Percentiles rank a stretch among this genome's conserved stretches.
phyloP scores from a whole-genome alignment of 208 protist genomes.

The Trypanosomatidae sp. region DNA sequence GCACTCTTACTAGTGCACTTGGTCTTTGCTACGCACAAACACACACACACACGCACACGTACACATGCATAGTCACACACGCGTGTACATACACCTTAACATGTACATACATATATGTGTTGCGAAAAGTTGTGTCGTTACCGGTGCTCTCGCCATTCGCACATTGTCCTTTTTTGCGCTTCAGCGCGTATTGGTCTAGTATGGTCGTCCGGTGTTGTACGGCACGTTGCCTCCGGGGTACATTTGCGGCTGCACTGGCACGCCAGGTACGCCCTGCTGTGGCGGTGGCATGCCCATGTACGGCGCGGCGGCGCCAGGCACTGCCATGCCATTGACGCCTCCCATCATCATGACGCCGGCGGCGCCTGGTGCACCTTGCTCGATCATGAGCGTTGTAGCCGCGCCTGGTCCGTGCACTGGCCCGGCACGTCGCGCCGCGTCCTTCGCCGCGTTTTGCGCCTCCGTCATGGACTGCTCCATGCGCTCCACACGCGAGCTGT shows the following conservation, averaged over 20 bases:
- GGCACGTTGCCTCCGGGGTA: background rate
- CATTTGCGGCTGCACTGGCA: too few species aligned
- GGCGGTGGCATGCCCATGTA: constrained; percentile 19
- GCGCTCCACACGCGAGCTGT: constrained; percentile 74
- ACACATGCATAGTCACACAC: too few species aligned
- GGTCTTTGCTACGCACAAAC: background rate
- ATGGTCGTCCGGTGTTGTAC: background rate
- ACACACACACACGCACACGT: too few species aligned
- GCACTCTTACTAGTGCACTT: background rate
- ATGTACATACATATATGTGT: background rate
- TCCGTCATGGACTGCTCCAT: constrained; percentile 76
- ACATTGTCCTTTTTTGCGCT: background rate
- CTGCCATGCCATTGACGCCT: constrained; percentile 6
- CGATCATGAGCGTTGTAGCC: constrained; percentile 52
- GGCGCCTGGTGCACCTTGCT: constrained; percentile 9
- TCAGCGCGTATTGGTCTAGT: background rate
- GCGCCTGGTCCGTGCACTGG: constrained; percentile 15
- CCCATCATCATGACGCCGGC: constrained; percentile 9
- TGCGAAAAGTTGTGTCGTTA: background rate
- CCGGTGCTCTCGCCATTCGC: background rate
- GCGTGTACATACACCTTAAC: background rate
- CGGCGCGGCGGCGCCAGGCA: constrained; percentile 23
- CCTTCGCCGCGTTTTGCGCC: constrained; percentile 75
- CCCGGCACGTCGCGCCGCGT: constrained; percentile 50
- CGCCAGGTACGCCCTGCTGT: too few species aligned